Evolutionary conservation across 2,329 filamentous ascomycete species (phyloP), one percentile per base, ranked within the genome.

Genomic region (Cryphonectria radicalis): DNA sequence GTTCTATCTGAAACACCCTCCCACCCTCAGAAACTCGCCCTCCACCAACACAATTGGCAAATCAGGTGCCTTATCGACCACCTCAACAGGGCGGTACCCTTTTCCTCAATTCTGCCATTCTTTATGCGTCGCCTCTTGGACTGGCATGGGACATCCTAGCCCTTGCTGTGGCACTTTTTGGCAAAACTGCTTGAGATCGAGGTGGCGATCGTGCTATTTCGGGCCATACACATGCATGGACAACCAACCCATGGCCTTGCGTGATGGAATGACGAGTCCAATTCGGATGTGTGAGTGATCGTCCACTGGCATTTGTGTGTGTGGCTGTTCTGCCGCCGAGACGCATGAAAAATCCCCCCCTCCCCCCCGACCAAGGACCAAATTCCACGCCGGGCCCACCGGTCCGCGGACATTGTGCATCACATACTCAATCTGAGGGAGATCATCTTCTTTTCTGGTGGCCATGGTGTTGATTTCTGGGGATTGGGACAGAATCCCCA

Each of bases 1-100:
- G 69, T 57, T 68, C 32, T 40, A 68, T 70, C 69, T 70, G 69
- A 70, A 64, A 64, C 62, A 40, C 8, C 42, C 62, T 46, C 62
- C 25, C 37, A 32, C 42, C 62, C 62, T 43, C 40, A 64, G n/a
- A 19, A 42, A 19, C 22, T 32, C 35, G 40, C 42, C 62, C 13
- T 46, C 62, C 35, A 14, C 13, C 32, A 32, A 17, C 32, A 7
- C 59, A 40, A 40, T n/a, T 46, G 62, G 62, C 62, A 64, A 64
- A 63, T 63, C 60, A 63, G 35, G 28, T n/a, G 32, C 19, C n/a
- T 22, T 35, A 25, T 37, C 37, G 22, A 6, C 60, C 37, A 42
- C 11, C 60, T 42, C 37, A 35, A 40, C 60, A n/a, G 46, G 60
- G 19, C 60, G 7, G 37, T 10, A 40, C 35, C 60, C 35, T 63